A percentile compares a stretch with the other conserved stretches of the same genome.
Conservation (phyloP, 805 yeast species). For the Sungouiozyma ichnusensis region DNA sequence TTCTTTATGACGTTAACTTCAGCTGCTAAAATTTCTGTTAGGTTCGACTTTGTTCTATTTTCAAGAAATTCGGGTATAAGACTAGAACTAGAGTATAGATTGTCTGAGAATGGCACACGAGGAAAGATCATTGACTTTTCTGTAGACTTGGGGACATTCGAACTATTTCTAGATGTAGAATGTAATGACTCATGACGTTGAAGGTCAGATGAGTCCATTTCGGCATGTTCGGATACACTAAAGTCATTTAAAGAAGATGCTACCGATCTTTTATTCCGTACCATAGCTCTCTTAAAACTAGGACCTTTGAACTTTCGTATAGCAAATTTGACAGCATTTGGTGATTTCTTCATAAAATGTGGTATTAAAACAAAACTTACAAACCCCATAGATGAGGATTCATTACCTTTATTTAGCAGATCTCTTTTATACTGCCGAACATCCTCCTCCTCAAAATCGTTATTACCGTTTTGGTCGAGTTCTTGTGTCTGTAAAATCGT, state of each 20-base stretch:
- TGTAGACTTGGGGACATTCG: conserved; percentile 2
- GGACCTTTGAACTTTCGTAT: conserved; percentile 41
- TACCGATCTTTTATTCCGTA: not conserved
- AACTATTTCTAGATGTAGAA: conserved; percentile 3
- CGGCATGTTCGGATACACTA: not conserved
- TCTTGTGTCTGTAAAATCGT: conserved; percentile 32
- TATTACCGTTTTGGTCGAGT: conserved; percentile 4
- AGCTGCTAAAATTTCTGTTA: conserved; percentile 18
- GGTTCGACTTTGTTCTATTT: conserved; percentile 17
- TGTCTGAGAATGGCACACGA: conserved; percentile 3
- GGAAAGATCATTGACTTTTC: conserved; percentile 8
- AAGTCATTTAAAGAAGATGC: not conserved
- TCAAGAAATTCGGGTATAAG: not conserved
- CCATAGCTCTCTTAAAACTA: conserved; percentile 18
- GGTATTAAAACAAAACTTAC: conserved; percentile 44
- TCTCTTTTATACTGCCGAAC: conserved; percentile 11
- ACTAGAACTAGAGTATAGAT: not conserved
- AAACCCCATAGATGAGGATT: conserved; percentile 37
- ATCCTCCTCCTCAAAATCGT: conserved; percentile 9
- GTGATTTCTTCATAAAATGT: conserved; percentile 39
- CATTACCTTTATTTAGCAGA: conserved; percentile 23
- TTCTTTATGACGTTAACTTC: conserved; percentile 8
- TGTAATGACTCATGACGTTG: not conserved
- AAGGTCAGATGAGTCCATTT: not conserved
- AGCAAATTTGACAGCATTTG: conserved; percentile 36